phyloP scores from a whole-genome alignment of 179 eudicot genomes.

The Dionaea muscipula region DNA sequence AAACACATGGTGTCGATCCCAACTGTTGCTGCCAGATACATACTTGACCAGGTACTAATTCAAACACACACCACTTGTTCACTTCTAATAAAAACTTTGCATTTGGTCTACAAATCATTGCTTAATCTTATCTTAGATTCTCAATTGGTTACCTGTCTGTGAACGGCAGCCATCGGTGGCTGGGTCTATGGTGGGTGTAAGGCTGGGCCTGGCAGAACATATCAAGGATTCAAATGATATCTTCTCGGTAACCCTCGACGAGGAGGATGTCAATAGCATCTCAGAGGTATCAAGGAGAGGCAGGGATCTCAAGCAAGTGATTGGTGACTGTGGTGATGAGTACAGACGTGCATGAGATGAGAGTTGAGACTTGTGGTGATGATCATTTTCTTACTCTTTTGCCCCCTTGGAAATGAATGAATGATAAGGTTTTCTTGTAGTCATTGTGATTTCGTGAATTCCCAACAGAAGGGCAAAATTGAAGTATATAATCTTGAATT shows the following conservation, averaged over 20 bases:
- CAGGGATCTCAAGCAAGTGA: constrained; percentile 61
- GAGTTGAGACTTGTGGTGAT: too few relatives aligned
- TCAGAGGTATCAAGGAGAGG: constrained; percentile 54
- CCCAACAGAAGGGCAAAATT: too few relatives aligned
- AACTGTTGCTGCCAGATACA: constrained; percentile 68
- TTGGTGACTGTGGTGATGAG: constrained; percentile 96
- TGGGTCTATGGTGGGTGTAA: constrained; percentile 89
- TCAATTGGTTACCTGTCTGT: not conserved
- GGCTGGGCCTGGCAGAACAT: constrained; percentile 86
- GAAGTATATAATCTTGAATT: too few relatives aligned
- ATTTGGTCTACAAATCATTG: not conserved
- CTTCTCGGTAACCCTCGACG: constrained; percentile 68
- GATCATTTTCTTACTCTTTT: too few relatives aligned
- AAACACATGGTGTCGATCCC: constrained; percentile 87
- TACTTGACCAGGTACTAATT: constrained; percentile 62
- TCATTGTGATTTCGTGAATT: too few relatives aligned
- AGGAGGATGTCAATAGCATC: constrained; percentile 57
- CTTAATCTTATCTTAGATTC: not conserved
- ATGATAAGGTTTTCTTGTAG: too few relatives aligned
- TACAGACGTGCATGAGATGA: constrained; percentile 48
- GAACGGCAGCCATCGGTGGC: constrained; percentile 69
- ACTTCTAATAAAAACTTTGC: not conserved
- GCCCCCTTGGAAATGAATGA: too few relatives aligned
- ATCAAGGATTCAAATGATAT: constrained; percentile 50
- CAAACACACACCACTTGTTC: not conserved